Conservation (phyloP, 805 yeast species). For the Nakazawaea peltata region DNA sequence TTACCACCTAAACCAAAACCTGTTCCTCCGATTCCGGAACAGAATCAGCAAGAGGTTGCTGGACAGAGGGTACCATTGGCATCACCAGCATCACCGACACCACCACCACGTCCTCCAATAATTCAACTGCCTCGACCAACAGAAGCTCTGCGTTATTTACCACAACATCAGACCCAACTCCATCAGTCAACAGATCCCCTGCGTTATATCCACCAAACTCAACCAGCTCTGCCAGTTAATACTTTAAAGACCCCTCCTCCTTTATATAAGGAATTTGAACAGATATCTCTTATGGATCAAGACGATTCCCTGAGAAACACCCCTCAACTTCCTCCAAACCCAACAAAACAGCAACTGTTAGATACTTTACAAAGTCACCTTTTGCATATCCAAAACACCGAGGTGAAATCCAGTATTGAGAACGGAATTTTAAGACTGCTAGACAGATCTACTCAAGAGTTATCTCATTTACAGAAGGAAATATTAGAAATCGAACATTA, state of each 20-base stretch:
- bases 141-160: not conserved
- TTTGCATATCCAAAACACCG: conserved; percentile 4
- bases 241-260: too few species aligned
- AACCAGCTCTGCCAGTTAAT: not conserved
- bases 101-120: not conserved
- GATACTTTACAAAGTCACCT: conserved; percentile 9
- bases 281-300: conserved; percentile 9
- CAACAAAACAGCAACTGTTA: conserved; percentile 6
- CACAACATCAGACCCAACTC: not conserved
- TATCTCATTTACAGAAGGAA: conserved; percentile 14
- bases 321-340: conserved; percentile 10
- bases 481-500: conserved; percentile 17
- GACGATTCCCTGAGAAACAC: not conserved
- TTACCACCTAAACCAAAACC: conserved; percentile 21
- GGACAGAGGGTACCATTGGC: conserved; percentile 1
- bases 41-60: not conserved
- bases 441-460: conserved; percentile 12
- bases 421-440: conserved; percentile 6
- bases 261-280: conserved; percentile 4
- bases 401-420: conserved; percentile 10
- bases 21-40: not conserved
- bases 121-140: conserved; percentile 1
- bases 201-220: too few species aligned
- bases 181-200: not conserved
- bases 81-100: conserved; percentile 6